A percentile compares a stretch with the other conserved stretches of the same genome.
These are phyloP conservation scores for Eucalyptus sp. DNA, from an alignment of 345 rosid genomes.

Conservation along the genomic window DNA sequence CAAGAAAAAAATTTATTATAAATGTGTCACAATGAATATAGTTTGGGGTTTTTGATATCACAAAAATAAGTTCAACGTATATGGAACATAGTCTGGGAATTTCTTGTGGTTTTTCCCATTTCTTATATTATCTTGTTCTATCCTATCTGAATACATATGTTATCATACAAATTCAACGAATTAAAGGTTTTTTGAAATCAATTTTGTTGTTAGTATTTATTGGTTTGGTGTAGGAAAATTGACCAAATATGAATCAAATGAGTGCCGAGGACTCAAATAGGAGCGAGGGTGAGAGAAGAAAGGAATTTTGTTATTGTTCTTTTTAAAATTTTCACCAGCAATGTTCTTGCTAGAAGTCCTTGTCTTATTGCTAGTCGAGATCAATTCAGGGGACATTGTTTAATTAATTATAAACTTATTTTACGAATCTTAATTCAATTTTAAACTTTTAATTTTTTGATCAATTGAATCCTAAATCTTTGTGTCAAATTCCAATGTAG, in stretches of 20 bases:
- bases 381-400: neutral
- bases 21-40: neutral
- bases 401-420: neutral
- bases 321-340: neutral
- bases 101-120: too few species aligned
- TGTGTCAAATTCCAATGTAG: neutral
- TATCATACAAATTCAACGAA: too few species aligned
- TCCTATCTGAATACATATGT: too few species aligned
- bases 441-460: neutral
- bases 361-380: neutral
- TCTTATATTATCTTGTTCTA: too few species aligned
- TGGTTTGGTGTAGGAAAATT: neutral
- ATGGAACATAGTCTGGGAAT: too few species aligned
- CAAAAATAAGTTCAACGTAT: too few species aligned
- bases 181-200: too few species aligned
- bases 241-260: neutral
- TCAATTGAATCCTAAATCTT: fast-evolving
- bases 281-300: neutral
- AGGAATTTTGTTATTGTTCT: too few species aligned
- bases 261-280: neutral
- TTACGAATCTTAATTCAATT: fast-evolving
- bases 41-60: too few species aligned
- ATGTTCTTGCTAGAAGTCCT: neutral
- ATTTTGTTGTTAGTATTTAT: too few species aligned
- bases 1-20: too few species aligned